Evolutionary conservation across 225 moss, liverwort and hornwort species (phyloP).

Genomic region (Marchantia polymorpha): DNA sequence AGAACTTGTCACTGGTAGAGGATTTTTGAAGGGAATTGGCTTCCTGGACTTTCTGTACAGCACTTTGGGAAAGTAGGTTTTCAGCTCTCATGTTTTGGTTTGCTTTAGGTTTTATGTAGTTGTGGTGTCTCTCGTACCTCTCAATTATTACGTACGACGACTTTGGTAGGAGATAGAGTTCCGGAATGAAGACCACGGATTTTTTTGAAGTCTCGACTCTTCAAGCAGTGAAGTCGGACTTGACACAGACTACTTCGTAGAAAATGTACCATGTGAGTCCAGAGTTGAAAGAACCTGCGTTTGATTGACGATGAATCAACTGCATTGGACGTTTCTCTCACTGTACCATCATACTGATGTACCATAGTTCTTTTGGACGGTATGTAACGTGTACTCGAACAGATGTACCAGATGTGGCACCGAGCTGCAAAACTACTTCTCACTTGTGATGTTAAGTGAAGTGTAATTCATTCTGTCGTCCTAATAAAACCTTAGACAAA

Average conservation of each 20-base stretch:
- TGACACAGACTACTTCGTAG: not conserved
- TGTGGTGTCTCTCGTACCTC: not conserved
- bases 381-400: not conserved
- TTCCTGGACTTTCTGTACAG: slow-evolving; percentile 93
- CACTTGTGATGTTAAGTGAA: not conserved
- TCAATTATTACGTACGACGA: not conserved
- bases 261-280: not conserved
- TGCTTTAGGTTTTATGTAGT: not conserved
- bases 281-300: not conserved
- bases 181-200: not conserved
- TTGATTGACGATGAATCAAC: not conserved
- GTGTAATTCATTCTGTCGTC: not conserved
- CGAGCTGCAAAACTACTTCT: not conserved
- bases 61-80: slow-evolving; percentile 13
- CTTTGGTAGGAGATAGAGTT: not conserved
- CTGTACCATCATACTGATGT: slow-evolving; percentile 9
- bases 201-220: not conserved
- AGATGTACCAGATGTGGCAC: slow-evolving; percentile 7
- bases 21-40: slow-evolving; percentile 84
- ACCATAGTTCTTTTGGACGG: slow-evolving; percentile 14
- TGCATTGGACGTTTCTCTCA: not conserved
- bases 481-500: not conserved
- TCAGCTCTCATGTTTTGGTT: not conserved
- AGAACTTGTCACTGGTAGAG: slow-evolving; percentile 84
- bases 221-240: not conserved